Conservation (phyloP, 2,329 filamentous ascomycete genomes). For the Myriosclerotinia duriaeana region DNA sequence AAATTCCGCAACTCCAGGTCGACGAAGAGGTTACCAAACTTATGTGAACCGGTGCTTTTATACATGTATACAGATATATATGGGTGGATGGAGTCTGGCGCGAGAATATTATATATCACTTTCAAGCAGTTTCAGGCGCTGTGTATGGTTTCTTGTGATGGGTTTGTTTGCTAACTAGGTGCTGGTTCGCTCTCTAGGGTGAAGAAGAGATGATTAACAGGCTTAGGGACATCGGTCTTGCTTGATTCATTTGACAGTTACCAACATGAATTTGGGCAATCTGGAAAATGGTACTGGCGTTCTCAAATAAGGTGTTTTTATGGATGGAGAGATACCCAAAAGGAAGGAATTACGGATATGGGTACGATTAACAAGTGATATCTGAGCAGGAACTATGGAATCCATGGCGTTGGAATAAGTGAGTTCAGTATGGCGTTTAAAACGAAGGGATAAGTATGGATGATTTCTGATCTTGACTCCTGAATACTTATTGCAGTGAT, state of each 20-base stretch:
- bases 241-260: slow-evolving; percentile 1
- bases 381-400: not conserved
- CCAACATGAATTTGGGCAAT: not conserved
- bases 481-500: not conserved
- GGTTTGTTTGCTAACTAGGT: slow-evolving; percentile 23
- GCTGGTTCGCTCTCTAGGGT: slow-evolving; percentile 21
- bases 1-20: slow-evolving; percentile 41
- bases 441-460: not conserved
- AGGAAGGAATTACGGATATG: not conserved
- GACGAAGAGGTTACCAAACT: slow-evolving; percentile 43
- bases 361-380: not conserved
- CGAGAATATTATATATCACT: slow-evolving; percentile 26
- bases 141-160: slow-evolving; percentile 13
- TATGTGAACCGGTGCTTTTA: slow-evolving; percentile 38
- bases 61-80: slow-evolving; percentile 30
- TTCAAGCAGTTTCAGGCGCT: slow-evolving; percentile 13
- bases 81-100: slow-evolving; percentile 30
- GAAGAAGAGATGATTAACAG: slow-evolving; percentile 20
- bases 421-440: not conserved
- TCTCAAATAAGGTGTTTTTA: not conserved
- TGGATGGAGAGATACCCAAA: slow-evolving; percentile 13
- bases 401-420: slow-evolving; percentile 2
- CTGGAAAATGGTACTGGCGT: not conserved
- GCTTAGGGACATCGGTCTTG: slow-evolving; percentile 21
- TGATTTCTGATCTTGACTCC: not conserved